A percentile compares a stretch with the other conserved stretches of the same genome.
Conservation (phyloP, 164 flowering plant genomes). For the Kingdonia uniflora region DNA sequence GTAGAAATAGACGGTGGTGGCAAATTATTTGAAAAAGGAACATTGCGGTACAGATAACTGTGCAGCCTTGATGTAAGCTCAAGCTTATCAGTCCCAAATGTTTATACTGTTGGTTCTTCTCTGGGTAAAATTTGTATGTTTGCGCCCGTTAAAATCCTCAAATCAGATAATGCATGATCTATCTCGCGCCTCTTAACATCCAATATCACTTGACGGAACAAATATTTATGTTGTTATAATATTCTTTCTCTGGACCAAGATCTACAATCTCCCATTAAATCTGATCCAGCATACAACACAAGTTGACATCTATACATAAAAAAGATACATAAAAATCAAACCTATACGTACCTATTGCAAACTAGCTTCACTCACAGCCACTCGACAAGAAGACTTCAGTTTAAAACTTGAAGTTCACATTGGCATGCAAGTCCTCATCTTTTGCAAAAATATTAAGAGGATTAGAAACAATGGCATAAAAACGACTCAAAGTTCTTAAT, state of each 20-base stretch:
- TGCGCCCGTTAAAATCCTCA: slow-evolving; percentile 61
- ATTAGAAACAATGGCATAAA: too few species aligned
- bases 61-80: slow-evolving; percentile 76
- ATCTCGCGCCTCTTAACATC: slow-evolving; percentile 62
- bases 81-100: slow-evolving; percentile 51
- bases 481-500: too few species aligned
- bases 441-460: too few species aligned
- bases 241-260: slow-evolving; percentile 76
- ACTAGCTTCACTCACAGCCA: too few species aligned
- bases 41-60: slow-evolving; percentile 47
- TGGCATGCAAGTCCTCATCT: too few species aligned
- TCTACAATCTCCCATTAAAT: slow-evolving; percentile 82
- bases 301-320: too few species aligned
- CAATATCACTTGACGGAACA: slow-evolving; percentile 65
- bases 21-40: slow-evolving; percentile 40
- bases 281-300: too few species aligned
- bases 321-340: too few species aligned
- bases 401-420: too few species aligned
- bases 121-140: slow-evolving; percentile 59
- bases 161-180: slow-evolving; percentile 53
- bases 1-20: slow-evolving; percentile 23
- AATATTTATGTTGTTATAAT: slow-evolving; percentile 69
- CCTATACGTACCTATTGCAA: too few species aligned
- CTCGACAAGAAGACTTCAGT: too few species aligned
- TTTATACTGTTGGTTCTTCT: slow-evolving; percentile 51